Evolutionary conservation across 495 filamentous ascomycete species (phyloP), one percentile per base, ranked within the genome.

Genomic region (Bacidia gigantensis): DNA sequence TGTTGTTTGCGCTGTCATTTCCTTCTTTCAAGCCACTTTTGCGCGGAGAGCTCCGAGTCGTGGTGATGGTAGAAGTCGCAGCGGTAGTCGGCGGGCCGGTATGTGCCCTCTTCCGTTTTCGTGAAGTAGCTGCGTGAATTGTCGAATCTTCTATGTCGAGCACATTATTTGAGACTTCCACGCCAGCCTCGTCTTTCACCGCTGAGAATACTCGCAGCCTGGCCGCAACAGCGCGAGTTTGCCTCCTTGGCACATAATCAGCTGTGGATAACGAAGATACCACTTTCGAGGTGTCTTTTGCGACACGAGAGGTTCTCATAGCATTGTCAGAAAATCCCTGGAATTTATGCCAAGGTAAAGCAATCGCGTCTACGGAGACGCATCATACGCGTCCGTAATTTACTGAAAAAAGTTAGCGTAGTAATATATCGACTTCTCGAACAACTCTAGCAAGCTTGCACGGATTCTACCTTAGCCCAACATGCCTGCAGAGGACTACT

Each of bases 401-500:
- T 35, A 35, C 29, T 5, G 5, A 5, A 35, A 7, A 14, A 5
- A 14, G 29, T 35, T 35, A 35, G 29, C 14, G 29, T 14, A 35
- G 29, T 35, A 35, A 35, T 35, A 35, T 35, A 35, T 12, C 5
- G 17, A 41, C 25, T 29, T 12, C 3, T 38, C 32, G 12, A 51
- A 52, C 42, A 52, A 38, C 41, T 35, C 14, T 14, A 35, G 14
- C 5, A 14, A 35, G 29, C 29, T 35, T 35, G 14, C 5, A 35
- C n/a, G n/a, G n/a, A n/a, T n/a, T n/a, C 7, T 14, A 35, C 29
- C 5, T 5, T 14, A 14, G 7, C 5, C 29, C 5, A 35, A 46
- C 26, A 82, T 80, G 78, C 71, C 74, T 23, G 65, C 73, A 50
- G 80, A 86, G 60, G 86, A 88, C 42, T 92, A 90, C 72, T 55